phyloP scores from a whole-genome alignment of 805 yeast species.

The Lachancea cidri region DNA sequence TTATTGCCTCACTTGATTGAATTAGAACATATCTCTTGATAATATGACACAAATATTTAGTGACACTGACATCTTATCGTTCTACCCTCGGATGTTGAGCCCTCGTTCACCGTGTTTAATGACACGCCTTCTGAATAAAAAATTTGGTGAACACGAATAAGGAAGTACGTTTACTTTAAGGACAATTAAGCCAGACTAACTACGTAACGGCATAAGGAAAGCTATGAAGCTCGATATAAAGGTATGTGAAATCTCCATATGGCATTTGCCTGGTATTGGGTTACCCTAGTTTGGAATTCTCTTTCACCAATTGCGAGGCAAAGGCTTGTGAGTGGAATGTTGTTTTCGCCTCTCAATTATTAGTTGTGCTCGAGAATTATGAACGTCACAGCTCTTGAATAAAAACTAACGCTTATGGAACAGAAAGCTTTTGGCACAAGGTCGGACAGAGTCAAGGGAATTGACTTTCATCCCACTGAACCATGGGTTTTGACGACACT shows the following conservation, averaged over 20 bases:
- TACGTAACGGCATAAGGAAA: background rate
- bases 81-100: background rate
- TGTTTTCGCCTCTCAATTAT: background rate
- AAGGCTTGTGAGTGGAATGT: no score
- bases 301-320: no score
- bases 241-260: conserved; percentile 2
- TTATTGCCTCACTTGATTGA: no score
- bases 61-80: background rate
- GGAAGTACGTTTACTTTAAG: background rate
- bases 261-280: no score
- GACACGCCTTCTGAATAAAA: background rate
- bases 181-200: background rate
- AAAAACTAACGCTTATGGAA: conserved; percentile 16
- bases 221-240: conserved; percentile 9
- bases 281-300: no score
- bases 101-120: background rate
- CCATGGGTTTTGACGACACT: conserved; percentile 95
- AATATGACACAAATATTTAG: no score
- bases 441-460: conserved; percentile 94
- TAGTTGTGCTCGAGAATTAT: no score
- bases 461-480: conserved; percentile 96
- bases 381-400: no score
- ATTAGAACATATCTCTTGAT: no score
- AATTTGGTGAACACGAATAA: background rate
- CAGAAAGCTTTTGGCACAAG: conserved; percentile 83